Evolutionary conservation across 768 basidiomycete species (phyloP), one percentile per base, ranked within the genome.

Genomic region (Tylopilus sp.): DNA sequence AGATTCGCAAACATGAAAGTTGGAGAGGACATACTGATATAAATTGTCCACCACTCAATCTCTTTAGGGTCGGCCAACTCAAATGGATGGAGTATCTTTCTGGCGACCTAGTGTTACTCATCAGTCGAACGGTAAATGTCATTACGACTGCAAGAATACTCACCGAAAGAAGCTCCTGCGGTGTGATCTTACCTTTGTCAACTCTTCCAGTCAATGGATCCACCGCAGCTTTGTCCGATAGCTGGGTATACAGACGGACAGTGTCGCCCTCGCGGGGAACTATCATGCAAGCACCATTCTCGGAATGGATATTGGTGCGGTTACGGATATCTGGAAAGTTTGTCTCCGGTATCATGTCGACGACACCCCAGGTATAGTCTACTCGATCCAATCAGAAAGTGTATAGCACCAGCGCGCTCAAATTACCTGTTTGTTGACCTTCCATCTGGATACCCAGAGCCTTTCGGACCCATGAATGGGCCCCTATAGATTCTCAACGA

Each of bases 311-410:
- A 17, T 7, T 17, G 6, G 24, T 16, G 40, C 4, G 30, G 78
- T 82, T 83, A 11, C 88, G 81, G 53, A 87, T 83, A 64, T 90
- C 87, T 0, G 88, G 89, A 54, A 89, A 88, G 61, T 89, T 74
- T 4, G 87, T 88, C 17, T 83, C 77, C 0, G 84, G 84, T 19
- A 80, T 60, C 52, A 82, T 73, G 64, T 90, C 90, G 14, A 92
- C 14, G 17, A 25, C 22, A 25, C 40, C 40, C 40, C 40, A 42
- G 14, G 26, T n/a, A 14, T 25, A 6, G 16, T 43, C 42, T 43
- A 75, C 76, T 41, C n/a, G n/a, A 21, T 25, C 41, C 24, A 12
- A 43, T 54, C 6, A 55, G 38, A 8, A 33, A 16, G 10, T 16
- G 41, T 21, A 3, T 22, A 25, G 41, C 13, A 8, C 3, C 8